Evolutionary conservation across 768 basidiomycete genomes (phyloP), one percentile per base, ranked within the genome.

Genomic region (Boletus eberwhitei): DNA sequence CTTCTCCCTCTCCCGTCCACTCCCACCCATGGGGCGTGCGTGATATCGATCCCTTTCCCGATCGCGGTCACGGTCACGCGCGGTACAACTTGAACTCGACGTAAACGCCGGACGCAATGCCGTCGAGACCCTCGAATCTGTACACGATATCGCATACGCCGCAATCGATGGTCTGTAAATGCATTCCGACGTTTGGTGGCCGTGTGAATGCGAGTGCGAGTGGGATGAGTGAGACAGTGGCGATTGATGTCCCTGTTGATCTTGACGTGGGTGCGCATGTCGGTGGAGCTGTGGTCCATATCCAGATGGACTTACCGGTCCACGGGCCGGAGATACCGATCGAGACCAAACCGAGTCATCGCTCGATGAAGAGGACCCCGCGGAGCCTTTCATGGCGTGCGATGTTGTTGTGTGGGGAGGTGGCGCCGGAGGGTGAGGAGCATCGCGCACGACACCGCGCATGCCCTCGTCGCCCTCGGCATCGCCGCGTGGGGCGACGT

Each of bases 31-130:
- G 37, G 52, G 1, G n/a, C 63, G 61, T 17, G 29, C 46, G 17
- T 58, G 52, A n/a, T 62, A 64, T 11, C 63, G 57, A 36, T 56
- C 61, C 4, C 58, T 29, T 12, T 48, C 47, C 9, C 47, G 43
- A 16, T 64, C 62, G 2, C 61, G 57, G 5, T 64, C 64, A 17
- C 64, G 57, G 16, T 63, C 65, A 50, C 62, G 61, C 48, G 14
- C 47, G 24, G 43, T n/a, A 16, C 48, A 65, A 14, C 36, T 60
- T 46, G 60, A 53, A 7, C n/a, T 56, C 48, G 64, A 64, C 47
- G 70, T 65, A 62, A 70, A 70, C 32, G 69, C 69, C 26, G 69
- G 69, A 6, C 69, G 66, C 45, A 72, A 53, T 5, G 70, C 70
- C 2, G 69, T 70, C 50, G 70, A 71, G n/a, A 71, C 69, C 60